These are phyloP conservation scores for Drechslerella coelobrocha DNA, from an alignment of 2,329 filamentous ascomycete species.

Conservation along the genomic window DNA sequence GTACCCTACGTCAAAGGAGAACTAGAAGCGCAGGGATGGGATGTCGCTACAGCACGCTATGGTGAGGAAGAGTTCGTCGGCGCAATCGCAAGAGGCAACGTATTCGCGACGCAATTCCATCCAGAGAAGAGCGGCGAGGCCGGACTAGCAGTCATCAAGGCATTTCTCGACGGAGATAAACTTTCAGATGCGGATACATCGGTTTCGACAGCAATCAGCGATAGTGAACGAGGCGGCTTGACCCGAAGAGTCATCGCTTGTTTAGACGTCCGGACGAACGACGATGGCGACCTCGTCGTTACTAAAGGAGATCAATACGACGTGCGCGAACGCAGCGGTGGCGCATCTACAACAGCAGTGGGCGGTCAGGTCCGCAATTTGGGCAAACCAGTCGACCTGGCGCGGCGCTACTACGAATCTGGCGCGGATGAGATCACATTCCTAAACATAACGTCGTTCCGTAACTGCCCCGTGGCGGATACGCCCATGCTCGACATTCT, in stretches of 20 bases:
- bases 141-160: slow-evolving; percentile 79
- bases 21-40: slow-evolving; percentile 73
- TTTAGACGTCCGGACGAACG: slow-evolving; percentile 92
- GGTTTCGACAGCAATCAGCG: slow-evolving; percentile 30
- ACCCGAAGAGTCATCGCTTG: slow-evolving; percentile 96
- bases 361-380: slow-evolving; percentile 77
- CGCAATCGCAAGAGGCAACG: slow-evolving; percentile 81
- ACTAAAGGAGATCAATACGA: slow-evolving; percentile 99
- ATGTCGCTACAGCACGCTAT: slow-evolving; percentile 87
- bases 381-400: slow-evolving; percentile 95
- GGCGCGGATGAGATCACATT: slow-evolving; percentile 97
- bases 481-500: slow-evolving; percentile 95
- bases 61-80: slow-evolving; percentile 89
- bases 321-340: slow-evolving; percentile 80
- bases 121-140: slow-evolving; percentile 95
- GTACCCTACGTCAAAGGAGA: slow-evolving; percentile 80
- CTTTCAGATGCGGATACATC: slow-evolving; percentile 48
- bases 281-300: slow-evolving; percentile 91
- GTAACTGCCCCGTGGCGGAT: slow-evolving; percentile 90
- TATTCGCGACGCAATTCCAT: slow-evolving; percentile 95
- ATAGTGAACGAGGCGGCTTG: slow-evolving; percentile 68
- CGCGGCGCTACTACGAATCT: slow-evolving; percentile 90
- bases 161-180: slow-evolving; percentile 77
- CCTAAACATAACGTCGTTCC: slow-evolving; percentile 97
- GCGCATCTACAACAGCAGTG: slow-evolving; percentile 61